These are phyloP conservation scores for Physcia stellaris DNA, from an alignment of 495 filamentous ascomycete species.

Conservation along the genomic window DNA sequence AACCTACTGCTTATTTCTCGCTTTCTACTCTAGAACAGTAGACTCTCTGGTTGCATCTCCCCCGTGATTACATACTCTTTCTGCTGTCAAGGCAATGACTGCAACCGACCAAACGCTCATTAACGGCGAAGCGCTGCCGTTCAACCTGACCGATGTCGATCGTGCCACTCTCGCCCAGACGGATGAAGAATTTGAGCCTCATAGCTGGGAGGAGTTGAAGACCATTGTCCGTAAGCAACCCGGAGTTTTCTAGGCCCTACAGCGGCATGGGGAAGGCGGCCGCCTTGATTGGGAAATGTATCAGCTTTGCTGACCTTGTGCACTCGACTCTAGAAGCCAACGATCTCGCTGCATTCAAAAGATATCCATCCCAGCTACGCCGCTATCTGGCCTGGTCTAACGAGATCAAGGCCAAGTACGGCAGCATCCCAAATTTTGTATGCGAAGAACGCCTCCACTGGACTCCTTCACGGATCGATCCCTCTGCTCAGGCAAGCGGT, in stretches of 20 bases:
- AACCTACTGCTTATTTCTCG: too few relatives aligned
- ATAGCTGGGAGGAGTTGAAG: slow-evolving; percentile 15
- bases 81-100: too few relatives aligned
- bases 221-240: not conserved
- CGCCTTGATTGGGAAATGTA: too few relatives aligned
- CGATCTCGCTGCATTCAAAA: not conserved
- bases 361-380: not conserved
- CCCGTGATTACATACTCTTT: too few relatives aligned
- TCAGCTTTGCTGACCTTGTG: too few relatives aligned
- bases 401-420: not conserved
- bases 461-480: not conserved
- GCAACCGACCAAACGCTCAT: too few relatives aligned
- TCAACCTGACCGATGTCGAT: slow-evolving; percentile 44
- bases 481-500: not conserved
- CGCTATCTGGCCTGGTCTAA: slow-evolving; percentile 2
- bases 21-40: too few relatives aligned
- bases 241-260: not conserved
- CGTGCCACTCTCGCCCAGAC: slow-evolving; percentile 39
- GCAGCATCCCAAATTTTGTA: not conserved
- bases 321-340: not conserved
- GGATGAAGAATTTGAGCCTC: slow-evolving; percentile 43
- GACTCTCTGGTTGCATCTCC: too few relatives aligned
- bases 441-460: slow-evolving; percentile 1
- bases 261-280: too few relatives aligned
- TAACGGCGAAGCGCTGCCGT: too few relatives aligned